Evolutionary conservation across 306 rosid species (phyloP), one percentile per base, ranked within the genome.

Genomic region (Vigna nakashimae): DNA sequence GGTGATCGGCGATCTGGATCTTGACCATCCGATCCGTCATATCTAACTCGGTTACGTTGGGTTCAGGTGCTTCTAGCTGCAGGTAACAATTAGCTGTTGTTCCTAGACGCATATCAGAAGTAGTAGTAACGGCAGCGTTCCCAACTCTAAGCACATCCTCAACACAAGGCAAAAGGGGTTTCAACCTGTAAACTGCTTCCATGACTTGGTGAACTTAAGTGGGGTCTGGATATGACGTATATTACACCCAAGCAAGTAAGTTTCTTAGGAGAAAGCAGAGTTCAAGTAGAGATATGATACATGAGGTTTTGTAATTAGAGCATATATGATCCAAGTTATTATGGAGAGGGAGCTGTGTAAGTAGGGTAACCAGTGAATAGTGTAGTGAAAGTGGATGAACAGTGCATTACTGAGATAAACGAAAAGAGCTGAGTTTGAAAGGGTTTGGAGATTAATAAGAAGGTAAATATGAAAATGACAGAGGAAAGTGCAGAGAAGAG

Each of bases 1-100:
- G 97, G 36, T 92, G 97, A 74, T 52, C 87, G 65, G 88, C 86
- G 71, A 92, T 92, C 85, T 86, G 93, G 82, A 82, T 68, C 80
- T 92, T 92, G 78, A 88, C 66, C 18, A 80, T 10, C 73, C 26
- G 86, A 79, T 88, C 88, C 65, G 86, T 63, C 77, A 84, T 79
- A 17, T 75, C 80, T 22, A 75, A 53, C 2, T 75, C 80, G 20
- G 73, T 49, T 77, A 60, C 72, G 65, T 65, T 56, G n/a, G 42
- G 49, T 55, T 84, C 50, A 65, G 65, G 74, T 51, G 62, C 62
- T 75, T 83, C 74, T 36, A 58, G 85, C 12, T 62, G 87, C 4
- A 80, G 46, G 48, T 63, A 22, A 28, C 68, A 26, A 52, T 46
- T 20, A 6, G 58, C 18, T 62, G 26, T 16, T 16, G 85, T 79